Conservation (phyloP, 345 rosid genomes). For the Rhodomyrtus tomentosa region DNA sequence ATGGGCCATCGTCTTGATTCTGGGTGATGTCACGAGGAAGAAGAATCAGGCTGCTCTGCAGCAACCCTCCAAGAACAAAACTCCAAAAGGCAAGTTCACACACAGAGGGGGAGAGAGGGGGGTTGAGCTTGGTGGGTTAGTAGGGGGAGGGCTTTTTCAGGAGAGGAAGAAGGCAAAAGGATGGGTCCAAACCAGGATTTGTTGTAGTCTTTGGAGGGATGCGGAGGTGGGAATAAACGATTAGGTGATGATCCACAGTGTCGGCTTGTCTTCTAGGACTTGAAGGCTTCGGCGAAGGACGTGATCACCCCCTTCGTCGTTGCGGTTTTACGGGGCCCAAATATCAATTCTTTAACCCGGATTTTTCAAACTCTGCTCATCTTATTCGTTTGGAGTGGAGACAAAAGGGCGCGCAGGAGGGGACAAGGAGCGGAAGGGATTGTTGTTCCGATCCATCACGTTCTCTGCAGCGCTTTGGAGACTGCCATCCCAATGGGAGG, state of each 20-base stretch:
- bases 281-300: constrained; percentile 17
- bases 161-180: constrained; percentile 8
- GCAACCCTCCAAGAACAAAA: constrained; percentile 33
- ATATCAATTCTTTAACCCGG: neutral
- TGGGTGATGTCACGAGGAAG: constrained; percentile 10
- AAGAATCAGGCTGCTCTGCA: constrained; percentile 23
- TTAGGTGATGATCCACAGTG: neutral
- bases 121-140: constrained; percentile 30
- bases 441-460: constrained; percentile 3
- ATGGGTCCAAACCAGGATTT: constrained; percentile 19
- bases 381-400: constrained; percentile 5
- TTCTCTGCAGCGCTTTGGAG: neutral
- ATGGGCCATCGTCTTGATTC: neutral
- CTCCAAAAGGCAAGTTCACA: neutral
- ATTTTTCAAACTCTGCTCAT: constrained; percentile 2
- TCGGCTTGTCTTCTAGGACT: constrained; percentile 11
- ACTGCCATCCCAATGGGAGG: neutral
- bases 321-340: neutral
- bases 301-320: constrained; percentile 6
- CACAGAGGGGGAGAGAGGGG: constrained; percentile 1
- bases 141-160: constrained; percentile 26
- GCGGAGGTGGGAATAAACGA: constrained; percentile 24
- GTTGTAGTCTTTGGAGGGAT: constrained; percentile 36
- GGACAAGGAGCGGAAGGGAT: constrained; percentile 22
- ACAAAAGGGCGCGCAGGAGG: constrained; percentile 6